phyloP scores from a whole-genome alignment of 2,329 filamentous ascomycete genomes.

The Xylariaceae sp. region DNA sequence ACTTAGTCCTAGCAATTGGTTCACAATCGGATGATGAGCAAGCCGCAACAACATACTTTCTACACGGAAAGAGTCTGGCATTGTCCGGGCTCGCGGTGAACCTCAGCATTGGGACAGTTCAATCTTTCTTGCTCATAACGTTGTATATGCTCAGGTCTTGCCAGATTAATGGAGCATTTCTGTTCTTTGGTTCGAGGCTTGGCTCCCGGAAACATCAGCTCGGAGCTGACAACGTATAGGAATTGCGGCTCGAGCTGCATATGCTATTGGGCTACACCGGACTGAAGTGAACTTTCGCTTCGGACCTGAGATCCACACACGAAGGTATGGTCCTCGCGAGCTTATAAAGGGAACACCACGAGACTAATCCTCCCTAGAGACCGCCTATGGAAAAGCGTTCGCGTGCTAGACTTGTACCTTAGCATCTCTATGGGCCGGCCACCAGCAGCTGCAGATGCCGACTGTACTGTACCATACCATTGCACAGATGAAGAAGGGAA shows the following conservation, averaged over 20 bases:
- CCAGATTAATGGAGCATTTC: slow-evolving; percentile 60
- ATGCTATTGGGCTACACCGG: slow-evolving; percentile 59
- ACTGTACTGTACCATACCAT: slow-evolving; percentile 59
- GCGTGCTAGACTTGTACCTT: slow-evolving; percentile 58
- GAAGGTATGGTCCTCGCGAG: too few species aligned
- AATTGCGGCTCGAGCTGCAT: slow-evolving; percentile 57
- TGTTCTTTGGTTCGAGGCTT: slow-evolving; percentile 51
- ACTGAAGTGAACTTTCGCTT: slow-evolving; percentile 61
- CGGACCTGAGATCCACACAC: slow-evolving; percentile 48
- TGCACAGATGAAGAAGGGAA: slow-evolving; percentile 42
- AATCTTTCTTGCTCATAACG: slow-evolving; percentile 57
- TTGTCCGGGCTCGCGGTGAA: slow-evolving; percentile 52
- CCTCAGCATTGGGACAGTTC: slow-evolving; percentile 55
- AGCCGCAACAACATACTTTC: slow-evolving; percentile 53
- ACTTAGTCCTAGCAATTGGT: slow-evolving; percentile 58
- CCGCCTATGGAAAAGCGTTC: slow-evolving; percentile 59
- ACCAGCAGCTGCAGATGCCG: slow-evolving; percentile 58
- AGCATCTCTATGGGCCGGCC: slow-evolving; percentile 61
- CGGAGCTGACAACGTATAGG: slow-evolving; percentile 35
- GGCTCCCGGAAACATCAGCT: not conserved
- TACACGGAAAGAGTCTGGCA: slow-evolving; percentile 54
- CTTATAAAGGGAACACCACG: too few species aligned
- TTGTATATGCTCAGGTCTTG: slow-evolving; percentile 61
- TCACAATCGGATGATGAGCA: slow-evolving; percentile 50
- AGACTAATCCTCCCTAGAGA: slow-evolving; percentile 39